phyloP scores from a whole-genome alignment of 129 eudicot species.

The Scalesia atractyloides region DNA sequence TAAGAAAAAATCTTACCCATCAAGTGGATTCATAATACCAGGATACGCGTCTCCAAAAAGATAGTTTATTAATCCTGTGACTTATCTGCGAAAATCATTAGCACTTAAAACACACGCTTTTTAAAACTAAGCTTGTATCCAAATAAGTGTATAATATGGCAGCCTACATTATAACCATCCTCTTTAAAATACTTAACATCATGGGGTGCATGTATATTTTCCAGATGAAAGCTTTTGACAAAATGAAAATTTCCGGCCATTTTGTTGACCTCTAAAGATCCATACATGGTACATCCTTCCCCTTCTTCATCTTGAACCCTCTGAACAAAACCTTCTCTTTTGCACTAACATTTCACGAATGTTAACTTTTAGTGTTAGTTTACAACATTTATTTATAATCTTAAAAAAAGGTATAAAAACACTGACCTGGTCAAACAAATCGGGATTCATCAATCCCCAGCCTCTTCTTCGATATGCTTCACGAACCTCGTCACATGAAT shows the following conservation, averaged over 20 bases:
- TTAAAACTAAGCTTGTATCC: no score
- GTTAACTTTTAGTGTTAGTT: constrained; percentile 6
- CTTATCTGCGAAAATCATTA: constrained; percentile 61
- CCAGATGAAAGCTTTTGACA: constrained; percentile 81
- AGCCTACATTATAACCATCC: constrained; percentile 74
- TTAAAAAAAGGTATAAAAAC: constrained; percentile 8
- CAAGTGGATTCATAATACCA: constrained; percentile 90
- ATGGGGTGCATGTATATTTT: constrained; percentile 43
- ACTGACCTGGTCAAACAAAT: constrained; percentile 84
- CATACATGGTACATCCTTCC: constrained; percentile 91
- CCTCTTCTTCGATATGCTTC: constrained; percentile 94
- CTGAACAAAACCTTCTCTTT: constrained; percentile 90
- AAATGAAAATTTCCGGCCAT: constrained; percentile 97
- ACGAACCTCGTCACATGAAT: constrained; percentile 95
- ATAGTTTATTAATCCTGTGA: constrained; percentile 82
- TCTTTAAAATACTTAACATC: constrained; percentile 52
- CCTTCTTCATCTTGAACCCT: constrained; percentile 88
- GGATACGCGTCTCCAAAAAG: constrained; percentile 85
- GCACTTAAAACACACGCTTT: constrained; percentile 5
- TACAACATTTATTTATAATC: neutral
- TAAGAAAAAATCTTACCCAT: constrained; percentile 58
- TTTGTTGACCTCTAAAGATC: constrained; percentile 83
- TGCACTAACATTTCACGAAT: constrained; percentile 55
- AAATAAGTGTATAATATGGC: constrained; percentile 17
- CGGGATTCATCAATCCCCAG: constrained; percentile 88